Evolutionary conservation across 805 yeast species (phyloP), one percentile per base, ranked within the genome.

Genomic region (Candida palmyrensis): DNA sequence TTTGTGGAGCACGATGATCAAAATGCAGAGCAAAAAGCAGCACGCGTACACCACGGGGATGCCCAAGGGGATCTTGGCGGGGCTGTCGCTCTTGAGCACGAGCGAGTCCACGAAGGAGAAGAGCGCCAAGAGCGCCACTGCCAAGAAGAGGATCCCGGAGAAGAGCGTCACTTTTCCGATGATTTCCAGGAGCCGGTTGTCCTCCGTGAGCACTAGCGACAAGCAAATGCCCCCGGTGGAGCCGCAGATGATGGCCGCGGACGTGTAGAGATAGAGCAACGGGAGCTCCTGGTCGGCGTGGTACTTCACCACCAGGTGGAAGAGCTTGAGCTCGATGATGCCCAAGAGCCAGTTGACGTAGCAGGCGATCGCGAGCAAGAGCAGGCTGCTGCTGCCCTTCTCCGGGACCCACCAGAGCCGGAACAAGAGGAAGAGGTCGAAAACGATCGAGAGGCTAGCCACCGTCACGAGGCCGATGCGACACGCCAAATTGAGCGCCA

Each of bases 361-460:
- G 15, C 29, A 31, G 6, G 29, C 20, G 11, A 21, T 8, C n/a
- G 18, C 8, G 15, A 31, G n/a, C 6, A 31, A 16, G 13, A 31
- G 26, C 14, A 25, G 34, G 4, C 22, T 17, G 15, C 15, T 12
- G 11, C 25, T 7, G 10, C 29, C 34, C 28, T 31, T 31, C 16
- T 31, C 14, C 38, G 51, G 51, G 45, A 47, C 25, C 43, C 44
- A 15, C 39, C 43, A 10, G 44, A 43, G 13, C 29, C 38, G 9
- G 28, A 27, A 12, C 12, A 30, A 17, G 42, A 43, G 16, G 38
- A 41, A 4, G 40, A 35, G 4, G n/a, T 33, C 18, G 14, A 25
- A 13, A 33, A 36, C 26, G 39, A 30, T 11, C 36, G 42, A 23
- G 6, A 12, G 7, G 8, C 7, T 17, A 14, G 20, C 27, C 4